Conservation (phyloP, 2,329 filamentous ascomycete genomes). For the Chaetomium sp. region DNA sequence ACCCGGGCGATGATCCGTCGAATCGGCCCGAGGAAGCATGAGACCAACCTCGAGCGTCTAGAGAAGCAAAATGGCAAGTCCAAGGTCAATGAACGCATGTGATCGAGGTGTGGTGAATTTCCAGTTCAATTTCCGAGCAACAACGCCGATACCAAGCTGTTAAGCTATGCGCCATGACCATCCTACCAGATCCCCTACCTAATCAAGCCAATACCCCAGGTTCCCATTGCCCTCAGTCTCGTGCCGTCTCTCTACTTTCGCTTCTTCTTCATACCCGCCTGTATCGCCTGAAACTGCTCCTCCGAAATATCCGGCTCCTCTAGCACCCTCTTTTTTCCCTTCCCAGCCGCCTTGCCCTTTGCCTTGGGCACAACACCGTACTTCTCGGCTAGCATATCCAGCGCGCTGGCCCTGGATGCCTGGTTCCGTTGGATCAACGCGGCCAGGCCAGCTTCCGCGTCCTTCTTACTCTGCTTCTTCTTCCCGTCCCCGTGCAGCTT, state of each 20-base stretch:
- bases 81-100: no score
- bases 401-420: conserved; percentile 56
- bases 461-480: conserved; percentile 34
- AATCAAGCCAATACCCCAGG: background rate
- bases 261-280: conserved; percentile 37
- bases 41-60: no score
- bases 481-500: conserved; percentile 53
- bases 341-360: conserved; percentile 24
- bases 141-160: no score
- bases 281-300: conserved; percentile 54
- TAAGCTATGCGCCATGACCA: background rate
- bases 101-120: no score
- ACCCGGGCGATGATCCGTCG: no score
- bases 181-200: background rate
- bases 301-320: conserved; percentile 55
- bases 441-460: conserved; percentile 52
- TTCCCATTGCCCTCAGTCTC: background rate
- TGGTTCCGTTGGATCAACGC: conserved; percentile 70
- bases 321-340: conserved; percentile 54
- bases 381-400: conserved; percentile 71
- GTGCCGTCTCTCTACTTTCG: conserved; percentile 9
- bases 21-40: no score
- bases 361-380: conserved; percentile 45
- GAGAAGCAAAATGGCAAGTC: no score
- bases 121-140: no score